These are phyloP conservation scores for Schizochytrium sp. DNA, from an alignment of 108 stramenopile species.

Conservation along the genomic window DNA sequence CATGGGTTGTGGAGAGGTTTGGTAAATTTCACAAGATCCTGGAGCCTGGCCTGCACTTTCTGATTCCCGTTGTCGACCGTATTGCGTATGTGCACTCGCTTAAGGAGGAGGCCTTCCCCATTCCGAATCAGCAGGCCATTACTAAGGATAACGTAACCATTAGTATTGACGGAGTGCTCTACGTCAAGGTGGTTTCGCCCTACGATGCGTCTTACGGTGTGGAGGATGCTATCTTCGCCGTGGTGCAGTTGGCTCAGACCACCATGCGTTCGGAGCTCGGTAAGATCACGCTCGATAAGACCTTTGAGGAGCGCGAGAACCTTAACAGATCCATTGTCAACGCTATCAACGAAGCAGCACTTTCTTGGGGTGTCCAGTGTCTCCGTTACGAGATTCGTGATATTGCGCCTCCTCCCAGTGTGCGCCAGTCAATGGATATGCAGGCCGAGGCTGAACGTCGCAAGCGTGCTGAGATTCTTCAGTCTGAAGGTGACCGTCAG, in stretches of 20 bases:
- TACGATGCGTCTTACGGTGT: slow-evolving; percentile 64
- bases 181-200: slow-evolving; percentile 45
- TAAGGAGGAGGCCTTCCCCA: slow-evolving; percentile 63
- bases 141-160: slow-evolving; percentile 67
- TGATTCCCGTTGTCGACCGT: slow-evolving; percentile 62
- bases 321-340: slow-evolving; percentile 58
- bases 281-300: slow-evolving; percentile 65
- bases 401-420: slow-evolving; percentile 59
- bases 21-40: slow-evolving; percentile 62
- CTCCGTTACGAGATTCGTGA: slow-evolving; percentile 66
- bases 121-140: slow-evolving; percentile 62
- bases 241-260: slow-evolving; percentile 66
- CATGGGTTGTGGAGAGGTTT: slow-evolving; percentile 64
- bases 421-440: slow-evolving; percentile 65
- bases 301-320: slow-evolving; percentile 64
- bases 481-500: slow-evolving; percentile 62
- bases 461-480: slow-evolving; percentile 64
- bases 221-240: slow-evolving; percentile 62
- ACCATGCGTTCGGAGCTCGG: slow-evolving; percentile 66
- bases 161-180: slow-evolving; percentile 64
- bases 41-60: slow-evolving; percentile 64
- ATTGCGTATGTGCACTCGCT: slow-evolving; percentile 64
- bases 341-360: slow-evolving; percentile 62
- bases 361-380: slow-evolving; percentile 63
- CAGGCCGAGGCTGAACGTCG: slow-evolving; percentile 66